A percentile compares a stretch with the other conserved stretches of the same genome.
Evolutionary conservation across 2,329 filamentous ascomycete species (phyloP).

Genomic region (Fusarium setosum): DNA sequence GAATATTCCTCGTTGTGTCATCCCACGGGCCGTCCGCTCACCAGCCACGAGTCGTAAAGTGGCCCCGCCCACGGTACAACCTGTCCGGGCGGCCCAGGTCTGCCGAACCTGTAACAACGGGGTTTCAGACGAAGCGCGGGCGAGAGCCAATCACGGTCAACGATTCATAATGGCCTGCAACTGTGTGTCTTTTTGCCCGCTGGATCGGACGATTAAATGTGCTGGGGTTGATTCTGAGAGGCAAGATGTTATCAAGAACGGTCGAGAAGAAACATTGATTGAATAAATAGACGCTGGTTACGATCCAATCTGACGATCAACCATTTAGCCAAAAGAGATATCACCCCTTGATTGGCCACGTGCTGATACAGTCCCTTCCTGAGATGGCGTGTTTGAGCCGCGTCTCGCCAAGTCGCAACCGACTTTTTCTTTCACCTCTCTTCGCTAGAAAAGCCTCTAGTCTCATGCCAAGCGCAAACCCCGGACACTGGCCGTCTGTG

Average conservation of each 20-base stretch:
- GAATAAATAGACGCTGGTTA: background rate
- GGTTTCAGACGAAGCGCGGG: constrained; percentile 34
- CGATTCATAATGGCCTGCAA: background rate
- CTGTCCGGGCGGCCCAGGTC: constrained; percentile 29
- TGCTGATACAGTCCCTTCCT: constrained; percentile 29
- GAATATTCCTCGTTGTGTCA: too few species aligned
- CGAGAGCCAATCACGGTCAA: constrained; percentile 19
- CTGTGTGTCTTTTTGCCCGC: background rate
- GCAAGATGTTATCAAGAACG: background rate
- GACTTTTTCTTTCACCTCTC: background rate
- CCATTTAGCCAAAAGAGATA: background rate
- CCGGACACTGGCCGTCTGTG: constrained; percentile 33
- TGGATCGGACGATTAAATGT: constrained; percentile 4
- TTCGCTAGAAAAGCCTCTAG: constrained; percentile 20
- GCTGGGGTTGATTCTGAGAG: background rate
- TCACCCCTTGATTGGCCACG: constrained; percentile 7
- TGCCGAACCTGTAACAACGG: constrained; percentile 43
- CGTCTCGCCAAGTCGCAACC: too few species aligned
- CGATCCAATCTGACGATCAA: background rate
- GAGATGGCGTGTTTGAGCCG: constrained; percentile 34
- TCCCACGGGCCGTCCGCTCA: too few species aligned
- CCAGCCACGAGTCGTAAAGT: constrained; percentile 7
- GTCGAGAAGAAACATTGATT: background rate
- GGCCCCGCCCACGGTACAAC: constrained; percentile 30
- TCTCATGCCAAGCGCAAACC: constrained; percentile 38